Base-by-base conservation (phyloP, 164 flowering plant species). In the Vitis labrusca region DNA sequence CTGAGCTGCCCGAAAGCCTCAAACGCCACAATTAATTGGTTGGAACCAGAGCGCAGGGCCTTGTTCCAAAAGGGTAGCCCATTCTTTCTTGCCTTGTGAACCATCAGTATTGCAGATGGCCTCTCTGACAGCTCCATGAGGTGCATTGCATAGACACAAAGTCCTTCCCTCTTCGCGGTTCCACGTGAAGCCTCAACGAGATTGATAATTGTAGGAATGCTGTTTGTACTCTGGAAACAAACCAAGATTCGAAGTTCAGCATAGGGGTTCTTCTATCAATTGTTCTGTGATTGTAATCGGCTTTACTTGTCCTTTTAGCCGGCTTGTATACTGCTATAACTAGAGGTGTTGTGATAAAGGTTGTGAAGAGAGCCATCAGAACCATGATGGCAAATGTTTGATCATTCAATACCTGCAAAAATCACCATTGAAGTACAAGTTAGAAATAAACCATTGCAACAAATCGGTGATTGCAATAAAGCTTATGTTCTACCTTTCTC, bases 351-450 rank as follows among this genome's bases (percentile, higher is more conserved):
- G 92, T 88, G 61, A 90, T 85, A 77, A 90, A 88, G 23, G 95
- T 90, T 5, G 95, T 90, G 88, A 88, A 82, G 29, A 90, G 71
- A 23, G 95, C 95, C 95, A 90, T 90, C 27, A 90, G 59, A 61
- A 90, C 90, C 82, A 86, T 67, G 61, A 90, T 85, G 0, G 95
- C 89, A 68, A 88, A 90, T 8, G 95, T 88, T 59, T 90, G 87
- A 76, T 90, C 95, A 55, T 90, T 90, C 73, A 90, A 57, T 3
- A 90, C 95, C 95, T 90, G 81, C 73, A 66, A 55, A 37, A 37
- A 37, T 37, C 55, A 19, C 8, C 2, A 50, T 50, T 27, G 19
- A 7, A 9, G 27, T 3, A 8, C 3, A 0, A 27, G 1, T 49
- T 17, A 13, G 57, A 3, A 14, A 9, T 7, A 17, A 15, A 57